Evolutionary conservation across 169 alveolate genomes (phyloP).

Genomic region (Amoebophrya sp.): DNA sequence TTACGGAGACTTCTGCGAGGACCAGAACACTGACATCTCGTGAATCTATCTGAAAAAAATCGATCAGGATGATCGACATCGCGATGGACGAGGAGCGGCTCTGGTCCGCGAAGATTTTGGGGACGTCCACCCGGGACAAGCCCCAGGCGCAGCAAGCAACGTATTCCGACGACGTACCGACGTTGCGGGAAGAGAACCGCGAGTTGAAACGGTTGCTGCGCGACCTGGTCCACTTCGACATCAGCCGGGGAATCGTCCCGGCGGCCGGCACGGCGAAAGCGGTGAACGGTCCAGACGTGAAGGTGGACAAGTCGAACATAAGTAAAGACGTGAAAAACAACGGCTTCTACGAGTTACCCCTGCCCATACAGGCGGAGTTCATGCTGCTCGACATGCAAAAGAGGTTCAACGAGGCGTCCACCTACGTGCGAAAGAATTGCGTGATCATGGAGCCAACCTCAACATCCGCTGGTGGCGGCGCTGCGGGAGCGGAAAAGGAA

Average conservation of each 20-base stretch:
- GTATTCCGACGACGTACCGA: slow-evolving; percentile 6
- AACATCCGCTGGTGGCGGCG: too few species aligned
- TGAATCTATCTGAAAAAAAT: too few species aligned
- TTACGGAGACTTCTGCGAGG: too few species aligned
- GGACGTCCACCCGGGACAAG: slow-evolving; percentile 7
- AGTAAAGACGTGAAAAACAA: neutral
- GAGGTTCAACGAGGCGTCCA: slow-evolving; percentile 3
- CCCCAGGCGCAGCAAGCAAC: neutral
- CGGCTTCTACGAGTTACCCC: neutral
- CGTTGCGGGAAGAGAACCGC: neutral
- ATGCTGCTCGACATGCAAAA: neutral
- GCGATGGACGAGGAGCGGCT: neutral
- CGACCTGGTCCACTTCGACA: neutral
- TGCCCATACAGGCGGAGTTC: neutral
- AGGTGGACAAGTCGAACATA: neutral
- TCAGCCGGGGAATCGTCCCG: neutral
- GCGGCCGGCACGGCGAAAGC: neutral
- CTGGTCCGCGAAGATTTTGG: neutral
- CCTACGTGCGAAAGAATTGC: neutral
- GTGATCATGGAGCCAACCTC: neutral
- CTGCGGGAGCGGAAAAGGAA: neutral
- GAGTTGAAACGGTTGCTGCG: neutral
- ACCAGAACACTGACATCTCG: too few species aligned
- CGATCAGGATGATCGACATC: neutral
- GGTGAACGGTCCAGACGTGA: neutral